phyloP scores from a whole-genome alignment of 371 early-diverging fungal species.

The Paramicrosporidium saccamoebae region DNA sequence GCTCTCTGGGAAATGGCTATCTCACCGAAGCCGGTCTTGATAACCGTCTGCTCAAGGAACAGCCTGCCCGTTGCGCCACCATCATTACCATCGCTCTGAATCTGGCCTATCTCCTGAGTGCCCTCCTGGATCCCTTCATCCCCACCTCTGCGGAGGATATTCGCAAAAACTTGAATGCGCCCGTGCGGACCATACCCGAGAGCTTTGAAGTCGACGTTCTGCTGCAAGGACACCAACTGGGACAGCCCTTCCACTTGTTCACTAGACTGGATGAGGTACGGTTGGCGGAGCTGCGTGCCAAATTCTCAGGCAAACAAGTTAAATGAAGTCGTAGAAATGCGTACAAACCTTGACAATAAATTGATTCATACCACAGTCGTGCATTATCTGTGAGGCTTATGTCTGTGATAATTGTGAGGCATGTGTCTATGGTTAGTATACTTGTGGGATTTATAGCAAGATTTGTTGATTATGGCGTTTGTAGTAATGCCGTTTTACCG shows the following conservation, averaged over 20 bases:
- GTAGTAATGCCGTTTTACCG: too few species aligned
- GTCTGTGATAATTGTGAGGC: too few species aligned
- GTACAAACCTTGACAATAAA: too few species aligned
- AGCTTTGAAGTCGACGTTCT: slow-evolving; percentile 24
- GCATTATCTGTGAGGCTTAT: too few species aligned
- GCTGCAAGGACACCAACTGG: slow-evolving; percentile 38
- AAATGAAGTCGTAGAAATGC: too few species aligned
- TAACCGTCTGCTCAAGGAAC: slow-evolving; percentile 37
- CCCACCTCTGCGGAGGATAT: slow-evolving; percentile 52
- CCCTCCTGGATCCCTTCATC: slow-evolving; percentile 73
- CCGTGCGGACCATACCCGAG: slow-evolving; percentile 32
- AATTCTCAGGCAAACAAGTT: too few species aligned
- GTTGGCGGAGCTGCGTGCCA: too few species aligned
- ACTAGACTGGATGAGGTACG: slow-evolving; percentile 48
- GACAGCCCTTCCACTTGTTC: slow-evolving; percentile 66
- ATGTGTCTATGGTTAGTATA: too few species aligned
- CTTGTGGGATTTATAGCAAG: too few species aligned
- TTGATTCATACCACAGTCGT: too few species aligned
- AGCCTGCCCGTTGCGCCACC: slow-evolving; percentile 40
- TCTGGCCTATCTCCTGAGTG: slow-evolving; percentile 52
- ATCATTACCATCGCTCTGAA: slow-evolving; percentile 51
- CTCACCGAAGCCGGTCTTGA: slow-evolving; percentile 70
- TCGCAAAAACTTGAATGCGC: slow-evolving; percentile 36
- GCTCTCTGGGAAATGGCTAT: slow-evolving; percentile 74
- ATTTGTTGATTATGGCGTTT: too few species aligned